Conservation (phyloP, 495 filamentous ascomycete genomes). For the Penicillium paradoxum region DNA sequence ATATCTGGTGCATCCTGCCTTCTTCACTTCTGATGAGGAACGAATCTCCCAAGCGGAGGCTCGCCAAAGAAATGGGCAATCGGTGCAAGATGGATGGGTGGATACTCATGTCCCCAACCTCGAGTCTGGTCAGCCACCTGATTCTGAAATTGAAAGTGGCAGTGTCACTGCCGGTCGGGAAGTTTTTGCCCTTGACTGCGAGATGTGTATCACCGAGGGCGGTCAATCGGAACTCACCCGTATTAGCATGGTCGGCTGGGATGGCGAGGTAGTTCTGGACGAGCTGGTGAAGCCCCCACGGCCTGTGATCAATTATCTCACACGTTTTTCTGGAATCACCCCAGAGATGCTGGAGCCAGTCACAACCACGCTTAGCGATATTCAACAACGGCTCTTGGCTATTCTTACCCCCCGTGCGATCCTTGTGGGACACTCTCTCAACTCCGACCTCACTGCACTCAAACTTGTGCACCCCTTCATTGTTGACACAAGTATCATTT, state of each 20-base stretch:
- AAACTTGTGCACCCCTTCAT: conserved; percentile 87
- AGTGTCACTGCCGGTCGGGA: conserved; percentile 78
- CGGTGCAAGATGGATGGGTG: conserved; percentile 69
- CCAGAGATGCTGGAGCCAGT: conserved; percentile 71
- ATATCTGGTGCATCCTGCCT: conserved; percentile 73
- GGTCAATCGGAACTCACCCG: conserved; percentile 76
- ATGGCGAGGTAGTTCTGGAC: conserved; percentile 75
- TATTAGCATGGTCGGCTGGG: conserved; percentile 82
- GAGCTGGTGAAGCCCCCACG: conserved; percentile 85
- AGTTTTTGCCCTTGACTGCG: conserved; percentile 85
- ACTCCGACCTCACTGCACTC: conserved; percentile 80
- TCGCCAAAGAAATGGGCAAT: conserved; percentile 38
- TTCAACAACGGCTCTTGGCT: conserved; percentile 69
- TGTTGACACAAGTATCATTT: conserved; percentile 83
- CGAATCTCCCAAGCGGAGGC: conserved; percentile 38
- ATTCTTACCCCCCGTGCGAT: conserved; percentile 72
- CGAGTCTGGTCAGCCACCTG: conserved; percentile 62
- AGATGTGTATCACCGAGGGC: conserved; percentile 86
- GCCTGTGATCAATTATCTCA: conserved; percentile 85
- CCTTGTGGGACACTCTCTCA: conserved; percentile 85
- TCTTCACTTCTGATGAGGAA: conserved; percentile 44
- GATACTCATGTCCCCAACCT: conserved; percentile 64
- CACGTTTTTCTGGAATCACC: conserved; percentile 85
- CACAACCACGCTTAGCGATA: conserved; percentile 77
- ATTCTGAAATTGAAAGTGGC: conserved; percentile 67